Evolutionary conservation across 2,329 filamentous ascomycete species (phyloP), one percentile per base, ranked within the genome.

Genomic region (Ophiocordyceps camponoti-rufipedis): DNA sequence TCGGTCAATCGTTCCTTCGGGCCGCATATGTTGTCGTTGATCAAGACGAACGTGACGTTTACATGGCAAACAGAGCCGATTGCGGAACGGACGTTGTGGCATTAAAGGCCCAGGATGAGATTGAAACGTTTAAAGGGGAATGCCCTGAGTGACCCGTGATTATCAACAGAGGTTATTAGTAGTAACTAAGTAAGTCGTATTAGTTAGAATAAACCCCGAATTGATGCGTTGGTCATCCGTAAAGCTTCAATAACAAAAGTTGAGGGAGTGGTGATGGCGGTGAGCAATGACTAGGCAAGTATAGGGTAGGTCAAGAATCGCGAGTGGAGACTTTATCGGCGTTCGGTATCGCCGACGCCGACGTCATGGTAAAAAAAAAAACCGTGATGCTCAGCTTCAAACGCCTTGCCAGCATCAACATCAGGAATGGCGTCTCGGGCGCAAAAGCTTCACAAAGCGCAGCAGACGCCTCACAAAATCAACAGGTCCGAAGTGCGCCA

Each of bases 401-500:
- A 23, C 23, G 23, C 23, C 29, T 31, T 12, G 8, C 33, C 5
- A 16, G 5, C 5, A 39, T 18, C 9, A 18, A 18, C 19, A 23
- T 8, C 4, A 19, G 23, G 28, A 41, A 52, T 52, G 51, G 67
- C 67, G 9, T 54, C 61, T 1, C 51, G 51, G 47, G 46, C 49
- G 19, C 45, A 56, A 23, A 52, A 48, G 44, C 54, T 54, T 18
- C 35, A 18, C 7, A 39, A 39, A 38, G 3, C 33, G 45, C 49
- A 46, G 33, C 48, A 53, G 33, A 59, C 54, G 45, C 45, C 50
- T 2, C 56, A 47, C 8, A 62, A 56, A 47, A 54, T 54, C 28
- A 55, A 52, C 5, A 61, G 58, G 6, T 56, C 56, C 0, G 60
- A 64, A 32, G 46, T 54, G 18, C 56, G 62, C 2, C 57, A 61